Evolutionary conservation across 192 early-diverging fungal species (phyloP).

Genomic region (Geranomyces variabilis): DNA sequence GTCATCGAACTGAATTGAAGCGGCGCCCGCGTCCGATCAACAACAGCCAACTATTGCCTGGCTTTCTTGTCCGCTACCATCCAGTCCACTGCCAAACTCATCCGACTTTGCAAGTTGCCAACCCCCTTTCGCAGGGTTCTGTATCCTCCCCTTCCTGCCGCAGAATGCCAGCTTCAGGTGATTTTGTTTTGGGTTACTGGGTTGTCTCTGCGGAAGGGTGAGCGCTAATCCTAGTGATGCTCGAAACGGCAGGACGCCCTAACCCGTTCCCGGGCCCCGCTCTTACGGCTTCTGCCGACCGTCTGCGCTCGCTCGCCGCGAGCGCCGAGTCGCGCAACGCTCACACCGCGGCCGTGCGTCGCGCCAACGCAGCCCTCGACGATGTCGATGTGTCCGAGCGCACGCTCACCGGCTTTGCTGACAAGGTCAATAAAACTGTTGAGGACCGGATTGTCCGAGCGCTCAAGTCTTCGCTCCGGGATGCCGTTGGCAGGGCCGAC

Average conservation of each 20-base stretch:
- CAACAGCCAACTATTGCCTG: not conserved
- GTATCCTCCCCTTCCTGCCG: too few species aligned
- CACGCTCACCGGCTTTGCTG: not conserved
- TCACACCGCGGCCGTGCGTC: not conserved
- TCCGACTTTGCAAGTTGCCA: too few species aligned
- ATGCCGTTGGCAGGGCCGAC: slow-evolving; percentile 23
- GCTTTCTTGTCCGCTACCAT: not conserved
- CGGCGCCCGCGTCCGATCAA: not conserved
- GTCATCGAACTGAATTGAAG: not conserved
- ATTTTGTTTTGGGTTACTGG: too few species aligned
- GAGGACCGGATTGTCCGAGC: slow-evolving; percentile 28
- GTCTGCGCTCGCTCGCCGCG: not conserved
- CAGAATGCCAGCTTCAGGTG: too few species aligned
- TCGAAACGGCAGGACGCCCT: not conserved
- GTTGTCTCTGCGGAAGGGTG: too few species aligned
- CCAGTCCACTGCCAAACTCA: not conserved
- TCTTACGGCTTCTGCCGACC: not conserved
- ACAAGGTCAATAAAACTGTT: slow-evolving; percentile 7
- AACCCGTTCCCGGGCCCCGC: slow-evolving; percentile 1
- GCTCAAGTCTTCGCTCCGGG: slow-evolving; percentile 20
- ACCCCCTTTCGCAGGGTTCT: too few species aligned
- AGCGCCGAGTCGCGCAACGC: slow-evolving; percentile 7
- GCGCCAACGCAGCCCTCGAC: slow-evolving; percentile 21
- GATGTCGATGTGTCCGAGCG: slow-evolving; percentile 27
- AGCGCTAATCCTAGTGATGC: too few species aligned